Evolutionary conservation across 331 rosid genomes (phyloP).

Genomic region (Quercus lobata): DNA sequence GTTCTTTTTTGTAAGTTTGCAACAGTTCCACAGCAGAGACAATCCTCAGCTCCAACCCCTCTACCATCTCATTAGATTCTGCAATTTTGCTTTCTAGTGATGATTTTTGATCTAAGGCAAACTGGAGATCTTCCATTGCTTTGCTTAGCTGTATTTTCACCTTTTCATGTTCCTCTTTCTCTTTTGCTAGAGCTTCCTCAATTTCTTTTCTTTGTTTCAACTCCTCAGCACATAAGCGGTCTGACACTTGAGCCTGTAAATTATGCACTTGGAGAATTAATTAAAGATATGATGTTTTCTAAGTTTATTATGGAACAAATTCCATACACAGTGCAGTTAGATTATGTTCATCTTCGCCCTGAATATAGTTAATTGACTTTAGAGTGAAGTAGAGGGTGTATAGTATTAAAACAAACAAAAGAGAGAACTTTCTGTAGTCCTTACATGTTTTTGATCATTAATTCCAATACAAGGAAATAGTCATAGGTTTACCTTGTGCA

Average conservation of each 20-base stretch:
- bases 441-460: too few species aligned
- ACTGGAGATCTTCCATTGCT: not conserved
- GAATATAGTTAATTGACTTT: not conserved
- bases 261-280: not conserved
- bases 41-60: conserved; percentile 22
- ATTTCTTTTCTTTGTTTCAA: conserved; percentile 54
- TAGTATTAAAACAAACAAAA: not conserved
- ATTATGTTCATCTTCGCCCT: not conserved
- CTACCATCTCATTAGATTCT: not conserved
- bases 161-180: not conserved
- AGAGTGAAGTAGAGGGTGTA: not conserved
- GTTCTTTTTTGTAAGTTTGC: conserved; percentile 52
- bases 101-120: not conserved
- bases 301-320: not conserved
- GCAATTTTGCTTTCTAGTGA: not conserved
- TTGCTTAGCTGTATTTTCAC: not conserved
- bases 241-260: conserved; percentile 57
- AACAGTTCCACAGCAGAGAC: conserved; percentile 43
- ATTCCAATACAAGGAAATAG: not conserved
- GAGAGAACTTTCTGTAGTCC: not conserved
- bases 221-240: conserved; percentile 41
- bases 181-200: conserved; percentile 48
- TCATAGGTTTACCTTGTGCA: conserved; percentile 47
- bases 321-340: not conserved
- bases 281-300: conserved; percentile 5